Evolutionary conservation across 2,329 filamentous ascomycete species (phyloP), one percentile per base, ranked within the genome.

Genomic region (Aspergillus ochraceoroseus): DNA sequence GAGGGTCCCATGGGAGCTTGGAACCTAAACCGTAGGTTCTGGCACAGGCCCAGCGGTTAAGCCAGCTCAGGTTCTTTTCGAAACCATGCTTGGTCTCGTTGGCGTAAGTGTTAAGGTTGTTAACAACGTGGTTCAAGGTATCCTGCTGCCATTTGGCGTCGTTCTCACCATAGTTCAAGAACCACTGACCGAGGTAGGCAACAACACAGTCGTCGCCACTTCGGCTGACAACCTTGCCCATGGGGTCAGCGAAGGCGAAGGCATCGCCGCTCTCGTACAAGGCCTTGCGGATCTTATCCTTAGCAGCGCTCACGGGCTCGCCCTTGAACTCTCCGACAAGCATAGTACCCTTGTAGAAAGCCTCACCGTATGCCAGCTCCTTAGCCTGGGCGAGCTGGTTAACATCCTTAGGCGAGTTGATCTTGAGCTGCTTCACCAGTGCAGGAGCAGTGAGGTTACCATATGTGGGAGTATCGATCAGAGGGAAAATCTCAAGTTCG

Each of bases 141-240:
- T 77, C 73, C 48, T 85, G 70, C 59, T 85, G 85, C 92, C 92
- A 96, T 34, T 82, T 76, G 29, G 70, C 68, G 54, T 82, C 79
- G 47, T 87, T 86, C 67, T 89, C 85, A 47, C 92, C 92, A 59
- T 98, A 98, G 68, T 95, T 90, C 56, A 98, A 73, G 70, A 94
- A 98, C 89, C 92, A 98, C 68, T 98, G 92, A 56, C 95, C 90
- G 59, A 96, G 81, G 52, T 90, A 82, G 19, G 88, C 85, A 44
- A 92, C 90, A 43, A 95, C 88, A 62, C 92, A 96, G 53, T 94
- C 87, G 59, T 96, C 90, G 18, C 83, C 87, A 54, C 86, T 94
- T 65, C 92, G 78, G 59, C 84, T 90, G 46, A 94, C 80, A 51
- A 96, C 92, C 65, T 84, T 79, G 55, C 85, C 83, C 65, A 95